Percentiles rank a stretch among this genome's conserved stretches.
Evolutionary conservation across 768 basidiomycete genomes (phyloP).

Genomic region (Rhodotorula sphaerocarpa): DNA sequence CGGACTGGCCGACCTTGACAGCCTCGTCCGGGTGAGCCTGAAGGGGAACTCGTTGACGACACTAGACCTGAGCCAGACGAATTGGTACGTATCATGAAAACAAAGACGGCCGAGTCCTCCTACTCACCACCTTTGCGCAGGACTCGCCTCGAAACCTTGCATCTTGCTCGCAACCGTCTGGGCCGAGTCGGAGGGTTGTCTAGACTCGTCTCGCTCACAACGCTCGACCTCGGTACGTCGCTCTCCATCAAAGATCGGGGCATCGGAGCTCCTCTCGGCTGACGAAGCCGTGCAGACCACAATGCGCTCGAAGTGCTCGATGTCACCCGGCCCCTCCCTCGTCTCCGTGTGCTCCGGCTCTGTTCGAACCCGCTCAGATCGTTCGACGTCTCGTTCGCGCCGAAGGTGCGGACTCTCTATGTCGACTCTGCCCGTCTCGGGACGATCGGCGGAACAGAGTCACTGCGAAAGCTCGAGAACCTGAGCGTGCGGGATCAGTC

Average conservation of each 20-base stretch:
- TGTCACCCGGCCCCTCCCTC: constrained; percentile 49
- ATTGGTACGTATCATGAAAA: too few species aligned
- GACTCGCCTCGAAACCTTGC: constrained; percentile 63
- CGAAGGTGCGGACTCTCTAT: constrained; percentile 78
- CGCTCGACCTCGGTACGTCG: constrained; percentile 74
- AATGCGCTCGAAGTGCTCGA: constrained; percentile 58
- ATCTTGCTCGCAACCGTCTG: constrained; percentile 69
- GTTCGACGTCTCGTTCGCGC: constrained; percentile 57
- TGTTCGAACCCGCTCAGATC: constrained; percentile 68
- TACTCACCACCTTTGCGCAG: too few species aligned
- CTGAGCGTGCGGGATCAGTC: constrained; percentile 84
- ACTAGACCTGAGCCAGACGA: constrained; percentile 56
- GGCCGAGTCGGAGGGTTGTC: constrained; percentile 55
- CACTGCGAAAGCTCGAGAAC: constrained; percentile 69
- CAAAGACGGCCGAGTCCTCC: too few species aligned
- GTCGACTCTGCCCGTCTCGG: constrained; percentile 66
- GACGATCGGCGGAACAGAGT: constrained; percentile 44
- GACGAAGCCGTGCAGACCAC: constrained; percentile 51
- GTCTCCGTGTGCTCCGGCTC: constrained; percentile 71
- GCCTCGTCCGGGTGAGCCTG: constrained; percentile 73
- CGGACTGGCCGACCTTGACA: constrained; percentile 69
- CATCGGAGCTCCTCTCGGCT: not conserved
- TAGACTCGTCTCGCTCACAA: constrained; percentile 49
- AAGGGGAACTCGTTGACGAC: constrained; percentile 61
- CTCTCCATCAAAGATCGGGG: not conserved